phyloP scores from a whole-genome alignment of 2,329 filamentous ascomycete species.

The Aspergillus persii region DNA sequence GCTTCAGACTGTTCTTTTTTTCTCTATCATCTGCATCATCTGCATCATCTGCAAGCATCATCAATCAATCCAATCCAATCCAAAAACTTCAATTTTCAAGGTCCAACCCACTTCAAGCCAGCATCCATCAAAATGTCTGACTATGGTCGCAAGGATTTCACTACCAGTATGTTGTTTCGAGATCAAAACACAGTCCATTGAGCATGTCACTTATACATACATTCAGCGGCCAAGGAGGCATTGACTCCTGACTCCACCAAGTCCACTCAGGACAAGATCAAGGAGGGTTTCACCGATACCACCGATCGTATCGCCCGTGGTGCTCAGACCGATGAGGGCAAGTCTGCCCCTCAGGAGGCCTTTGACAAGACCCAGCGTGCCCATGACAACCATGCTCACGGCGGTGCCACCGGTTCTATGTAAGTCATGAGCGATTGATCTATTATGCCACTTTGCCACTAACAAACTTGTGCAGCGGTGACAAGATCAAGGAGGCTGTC shows the following conservation, averaged over 20 bases:
- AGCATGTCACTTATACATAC: slow-evolving; percentile 21
- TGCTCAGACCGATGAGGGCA: slow-evolving; percentile 52
- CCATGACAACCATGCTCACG: slow-evolving; percentile 42
- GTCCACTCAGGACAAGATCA: slow-evolving; percentile 59
- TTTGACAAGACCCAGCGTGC: slow-evolving; percentile 50
- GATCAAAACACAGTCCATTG: not conserved
- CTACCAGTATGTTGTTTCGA: slow-evolving; percentile 42
- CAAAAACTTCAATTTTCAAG: not conserved
- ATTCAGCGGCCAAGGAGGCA: slow-evolving; percentile 54
- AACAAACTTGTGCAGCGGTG: slow-evolving; percentile 28
- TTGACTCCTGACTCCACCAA: slow-evolving; percentile 60
- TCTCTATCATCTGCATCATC: not conserved
- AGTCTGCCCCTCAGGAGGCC: slow-evolving; percentile 54
- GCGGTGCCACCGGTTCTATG: slow-evolving; percentile 40
- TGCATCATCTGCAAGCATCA: not conserved
- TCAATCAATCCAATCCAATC: not conserved
- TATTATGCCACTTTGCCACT: not conserved
- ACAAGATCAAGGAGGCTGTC: slow-evolving; percentile 46
- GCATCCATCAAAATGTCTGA: slow-evolving; percentile 56
- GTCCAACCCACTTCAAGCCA: slow-evolving; percentile 5
- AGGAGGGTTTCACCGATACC: slow-evolving; percentile 56
- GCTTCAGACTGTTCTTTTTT: slow-evolving; percentile 2
- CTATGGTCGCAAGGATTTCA: slow-evolving; percentile 60
- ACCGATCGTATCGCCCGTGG: slow-evolving; percentile 56
- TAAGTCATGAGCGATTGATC: slow-evolving; percentile 26